Evolutionary conservation across 2,329 filamentous ascomycete genomes (phyloP).

Genomic region (Colletotrichum brevisporum): DNA sequence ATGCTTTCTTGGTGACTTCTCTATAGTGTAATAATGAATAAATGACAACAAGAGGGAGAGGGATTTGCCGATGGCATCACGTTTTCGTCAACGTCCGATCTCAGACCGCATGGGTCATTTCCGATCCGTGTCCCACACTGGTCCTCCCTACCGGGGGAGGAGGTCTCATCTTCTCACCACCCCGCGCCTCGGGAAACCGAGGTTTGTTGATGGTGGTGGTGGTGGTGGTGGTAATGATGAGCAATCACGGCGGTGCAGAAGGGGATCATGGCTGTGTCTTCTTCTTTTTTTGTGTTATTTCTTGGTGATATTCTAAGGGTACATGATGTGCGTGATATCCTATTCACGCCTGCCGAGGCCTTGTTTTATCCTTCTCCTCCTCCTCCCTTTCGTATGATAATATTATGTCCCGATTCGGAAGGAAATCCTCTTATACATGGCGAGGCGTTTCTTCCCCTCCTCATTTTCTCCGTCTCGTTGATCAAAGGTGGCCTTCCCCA

Average conservation of each 20-base stretch:
- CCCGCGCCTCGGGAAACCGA: conserved; percentile 8
- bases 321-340: conserved; percentile 21
- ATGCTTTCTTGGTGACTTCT: background rate
- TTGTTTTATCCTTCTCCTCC: background rate
- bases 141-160: too few relatives aligned
- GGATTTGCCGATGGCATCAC: conserved; percentile 18
- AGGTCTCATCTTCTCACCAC: background rate
- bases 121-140: conserved; percentile 2
- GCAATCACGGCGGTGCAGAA: background rate
- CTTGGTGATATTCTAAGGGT: conserved; percentile 14
- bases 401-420: conserved; percentile 35
- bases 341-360: conserved; percentile 19
- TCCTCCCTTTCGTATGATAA: conserved; percentile 18
- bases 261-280: conserved; percentile 4
- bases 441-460: background rate
- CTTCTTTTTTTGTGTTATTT: too few relatives aligned
- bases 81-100: conserved; percentile 25
- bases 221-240: background rate
- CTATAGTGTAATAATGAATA: too few relatives aligned
- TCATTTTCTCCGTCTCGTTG: too few relatives aligned
- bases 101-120: background rate
- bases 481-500: background rate
- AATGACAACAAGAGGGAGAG: too few relatives aligned
- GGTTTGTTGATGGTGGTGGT: background rate
- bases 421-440: conserved; percentile 13